Conservation (phyloP, 202 grass and related monocot genomes). For the Tripidium arundinaceum region DNA sequence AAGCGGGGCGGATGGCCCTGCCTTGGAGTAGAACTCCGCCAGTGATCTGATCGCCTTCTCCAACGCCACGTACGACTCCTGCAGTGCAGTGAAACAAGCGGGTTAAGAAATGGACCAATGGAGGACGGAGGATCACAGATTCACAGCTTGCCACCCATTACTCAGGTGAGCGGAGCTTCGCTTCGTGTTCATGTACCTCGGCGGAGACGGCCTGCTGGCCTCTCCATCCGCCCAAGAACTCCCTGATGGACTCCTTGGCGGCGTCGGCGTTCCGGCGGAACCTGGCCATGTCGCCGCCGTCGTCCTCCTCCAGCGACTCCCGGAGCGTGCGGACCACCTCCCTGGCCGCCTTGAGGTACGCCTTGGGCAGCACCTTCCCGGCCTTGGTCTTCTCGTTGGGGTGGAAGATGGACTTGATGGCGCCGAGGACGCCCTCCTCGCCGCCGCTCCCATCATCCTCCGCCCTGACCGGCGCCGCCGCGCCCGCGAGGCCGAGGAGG, state of each 20-base stretch:
- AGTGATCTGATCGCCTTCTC: slow-evolving; percentile 82
- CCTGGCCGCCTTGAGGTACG: slow-evolving; percentile 80
- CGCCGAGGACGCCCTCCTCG: slow-evolving; percentile 42
- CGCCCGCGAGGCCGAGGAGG: slow-evolving; percentile 26
- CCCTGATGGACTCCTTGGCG: slow-evolving; percentile 78
- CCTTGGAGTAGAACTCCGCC: slow-evolving; percentile 80
- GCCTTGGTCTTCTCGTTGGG: slow-evolving; percentile 77
- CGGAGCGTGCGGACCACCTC: slow-evolving; percentile 85
- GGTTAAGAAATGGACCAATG: not conserved
- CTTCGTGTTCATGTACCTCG: slow-evolving; percentile 36
- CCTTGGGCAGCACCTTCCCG: slow-evolving; percentile 79
- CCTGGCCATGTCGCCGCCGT: slow-evolving; percentile 54
- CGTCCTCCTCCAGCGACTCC: slow-evolving; percentile 65
- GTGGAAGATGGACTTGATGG: slow-evolving; percentile 80
- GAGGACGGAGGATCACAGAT: not conserved
- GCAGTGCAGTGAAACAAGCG: not conserved
- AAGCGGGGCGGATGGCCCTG: slow-evolving; percentile 68
- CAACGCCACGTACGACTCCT: slow-evolving; percentile 81
- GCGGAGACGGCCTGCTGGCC: slow-evolving; percentile 54
- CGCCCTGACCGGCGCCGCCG: slow-evolving; percentile 28
- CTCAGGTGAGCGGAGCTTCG: not conserved
- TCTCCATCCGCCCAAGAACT: slow-evolving; percentile 71
- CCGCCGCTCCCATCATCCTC: slow-evolving; percentile 15
- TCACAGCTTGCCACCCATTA: not conserved
- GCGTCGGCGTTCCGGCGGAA: slow-evolving; percentile 80